Evolutionary conservation across 495 filamentous ascomycete genomes (phyloP), one percentile per base, ranked within the genome.

Genomic region (Neurospora terricola): DNA sequence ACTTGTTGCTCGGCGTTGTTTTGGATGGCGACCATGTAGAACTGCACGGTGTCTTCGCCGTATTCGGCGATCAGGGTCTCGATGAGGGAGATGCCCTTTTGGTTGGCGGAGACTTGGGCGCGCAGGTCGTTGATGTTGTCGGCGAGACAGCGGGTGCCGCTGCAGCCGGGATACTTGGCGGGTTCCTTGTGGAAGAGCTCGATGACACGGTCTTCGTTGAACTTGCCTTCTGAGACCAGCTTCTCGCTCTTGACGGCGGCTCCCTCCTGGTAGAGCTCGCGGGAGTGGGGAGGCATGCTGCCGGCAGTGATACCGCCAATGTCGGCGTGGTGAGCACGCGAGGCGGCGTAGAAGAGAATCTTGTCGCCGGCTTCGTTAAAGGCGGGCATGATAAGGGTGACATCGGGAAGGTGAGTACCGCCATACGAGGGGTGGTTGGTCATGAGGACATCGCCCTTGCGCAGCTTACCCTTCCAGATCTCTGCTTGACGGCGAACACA

Each of bases 81-180:
- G 74, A 99, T 99, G 30, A 99, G 87, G 36, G 89, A 93, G 74
- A 99, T 98, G 37, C 96, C 96, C 72, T 97, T 97, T 76, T 96
- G 93, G 81, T 99, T 98, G 21, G 95, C 94, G 0, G 96, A 95
- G 34, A 98, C 92, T 77, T 98, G 96, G 0, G 96, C 96, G 81
- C 97, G 96, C 38, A 99, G 88, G 80, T 99, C 96, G 71, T 96
- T 97, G 78, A 99, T 84, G 78, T 99, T 99, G 79, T 99, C 96
- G 11, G 90, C 92, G 10, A 99, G 85, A 79, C 95, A 97, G 40
- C 96, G 83, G 4, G 96, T 96, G 7, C 96, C 96, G 72, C 90
- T 91, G 82, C 96, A 98, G 11, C 92, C 96, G 2, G 92, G 90
- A 77, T 94, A 92, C 73, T 93, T 85, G 1, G 94, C 93, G 0